These are phyloP conservation scores for Epichloe gansuensis DNA, from an alignment of 2,329 filamentous ascomycete species.

Conservation along the genomic window DNA sequence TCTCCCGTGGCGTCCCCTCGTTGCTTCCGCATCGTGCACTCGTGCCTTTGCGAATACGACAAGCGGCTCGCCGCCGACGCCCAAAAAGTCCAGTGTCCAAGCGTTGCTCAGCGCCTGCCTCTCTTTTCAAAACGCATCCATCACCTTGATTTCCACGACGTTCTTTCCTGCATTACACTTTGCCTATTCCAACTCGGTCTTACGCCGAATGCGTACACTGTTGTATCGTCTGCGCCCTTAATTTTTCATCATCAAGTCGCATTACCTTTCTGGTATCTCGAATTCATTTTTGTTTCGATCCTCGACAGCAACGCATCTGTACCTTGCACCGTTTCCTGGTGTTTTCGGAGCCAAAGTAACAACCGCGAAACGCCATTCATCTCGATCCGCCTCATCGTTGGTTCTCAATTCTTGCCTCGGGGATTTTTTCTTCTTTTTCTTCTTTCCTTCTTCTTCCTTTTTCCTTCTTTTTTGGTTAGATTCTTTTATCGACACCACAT, in stretches of 20 bases:
- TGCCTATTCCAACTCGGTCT: background rate
- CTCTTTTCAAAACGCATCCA: background rate
- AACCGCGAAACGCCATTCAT: background rate
- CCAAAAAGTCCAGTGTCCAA: background rate
- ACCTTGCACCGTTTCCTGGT: background rate
- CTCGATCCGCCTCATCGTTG: background rate
- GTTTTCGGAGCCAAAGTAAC: background rate
- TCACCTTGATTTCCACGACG: background rate
- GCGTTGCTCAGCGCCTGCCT: slow-evolving; percentile 3
- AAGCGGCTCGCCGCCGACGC: background rate
- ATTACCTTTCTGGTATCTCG: background rate
- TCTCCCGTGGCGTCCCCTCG: background rate
- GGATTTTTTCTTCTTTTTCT: slow-evolving; percentile 9
- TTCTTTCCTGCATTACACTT: slow-evolving; percentile 1
- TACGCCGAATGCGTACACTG: background rate
- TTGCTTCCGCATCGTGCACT: background rate
- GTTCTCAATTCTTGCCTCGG: background rate
- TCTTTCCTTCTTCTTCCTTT: slow-evolving; percentile 12
- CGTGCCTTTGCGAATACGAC: background rate
- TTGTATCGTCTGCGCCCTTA: background rate
- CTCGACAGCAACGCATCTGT: background rate
- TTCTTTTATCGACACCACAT: slow-evolving; percentile 17
- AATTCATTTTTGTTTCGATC: background rate
- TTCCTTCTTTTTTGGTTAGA: slow-evolving; percentile 23
- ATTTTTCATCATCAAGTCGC: background rate